These are phyloP conservation scores for Fomitopsis schrenkii DNA, from an alignment of 1,284 basidiomycete genomes.

Conservation along the genomic window DNA sequence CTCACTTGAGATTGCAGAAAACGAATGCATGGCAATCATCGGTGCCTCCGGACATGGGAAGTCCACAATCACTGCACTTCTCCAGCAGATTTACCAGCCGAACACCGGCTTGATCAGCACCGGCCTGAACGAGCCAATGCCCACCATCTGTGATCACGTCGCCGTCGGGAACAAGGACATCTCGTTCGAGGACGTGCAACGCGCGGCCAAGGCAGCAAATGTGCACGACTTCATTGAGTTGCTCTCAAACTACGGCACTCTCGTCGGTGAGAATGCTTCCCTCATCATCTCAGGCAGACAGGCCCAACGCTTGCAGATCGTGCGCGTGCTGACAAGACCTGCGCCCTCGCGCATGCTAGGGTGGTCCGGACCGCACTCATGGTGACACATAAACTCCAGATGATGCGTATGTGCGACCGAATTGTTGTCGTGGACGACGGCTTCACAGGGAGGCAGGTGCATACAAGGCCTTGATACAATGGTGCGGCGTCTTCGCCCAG, in stretches of 20 bases:
- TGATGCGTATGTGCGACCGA: constrained; percentile 92
- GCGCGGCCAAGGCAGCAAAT: constrained; percentile 73
- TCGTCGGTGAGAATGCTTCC: constrained; percentile 84
- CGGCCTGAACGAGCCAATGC: constrained; percentile 57
- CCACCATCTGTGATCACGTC: constrained; percentile 76
- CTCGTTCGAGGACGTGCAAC: constrained; percentile 52
- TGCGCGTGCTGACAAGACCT: constrained; percentile 76
- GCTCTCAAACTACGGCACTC: constrained; percentile 82
- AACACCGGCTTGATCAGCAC: constrained; percentile 57
- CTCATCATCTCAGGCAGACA: constrained; percentile 95
- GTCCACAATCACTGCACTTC: constrained; percentile 80
- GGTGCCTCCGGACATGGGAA: constrained; percentile 89
- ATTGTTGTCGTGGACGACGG: constrained; percentile 83
- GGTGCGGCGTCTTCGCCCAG: constrained; percentile 74
- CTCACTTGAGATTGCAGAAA: constrained; percentile 59
- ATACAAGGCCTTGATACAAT: constrained; percentile 67
- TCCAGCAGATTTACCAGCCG: constrained; percentile 88
- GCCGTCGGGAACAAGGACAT: constrained; percentile 65
- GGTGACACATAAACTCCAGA: constrained; percentile 89
- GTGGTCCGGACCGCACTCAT: constrained; percentile 79
- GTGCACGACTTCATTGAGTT: constrained; percentile 85
- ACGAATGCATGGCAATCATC: constrained; percentile 86
- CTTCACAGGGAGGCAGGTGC: constrained; percentile 70
- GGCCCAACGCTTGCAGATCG: constrained; percentile 90
- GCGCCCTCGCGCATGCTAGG: constrained; percentile 63